Evolutionary conservation across 2,329 filamentous ascomycete genomes (phyloP).

Genomic region (Paraphaeosphaeria minitans): DNA sequence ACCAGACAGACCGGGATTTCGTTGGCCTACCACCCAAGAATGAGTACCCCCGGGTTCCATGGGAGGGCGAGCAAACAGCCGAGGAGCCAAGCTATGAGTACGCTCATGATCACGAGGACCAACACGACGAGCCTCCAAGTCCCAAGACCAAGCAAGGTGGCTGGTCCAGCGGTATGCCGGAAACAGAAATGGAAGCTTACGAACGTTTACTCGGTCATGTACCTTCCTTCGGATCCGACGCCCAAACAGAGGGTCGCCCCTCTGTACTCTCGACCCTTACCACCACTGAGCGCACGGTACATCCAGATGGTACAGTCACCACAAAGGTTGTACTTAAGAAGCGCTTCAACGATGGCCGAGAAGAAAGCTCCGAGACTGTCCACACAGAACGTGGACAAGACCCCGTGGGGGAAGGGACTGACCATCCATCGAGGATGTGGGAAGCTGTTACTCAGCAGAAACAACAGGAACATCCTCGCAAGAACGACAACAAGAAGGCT

Average conservation of each 20-base stretch:
- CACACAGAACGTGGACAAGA: constrained; percentile 49
- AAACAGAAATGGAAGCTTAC: constrained; percentile 60
- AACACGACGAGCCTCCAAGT: constrained; percentile 43
- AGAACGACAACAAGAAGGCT: constrained; percentile 20
- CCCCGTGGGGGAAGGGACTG: background rate
- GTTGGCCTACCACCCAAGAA: background rate
- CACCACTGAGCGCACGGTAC: constrained; percentile 60
- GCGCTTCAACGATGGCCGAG: constrained; percentile 64
- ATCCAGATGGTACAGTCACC: constrained; percentile 62
- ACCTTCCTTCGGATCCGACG: constrained; percentile 15
- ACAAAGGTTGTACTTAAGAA: constrained; percentile 63
- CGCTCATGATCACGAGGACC: constrained; percentile 36
- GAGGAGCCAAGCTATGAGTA: constrained; percentile 44
- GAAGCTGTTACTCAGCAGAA: constrained; percentile 11
- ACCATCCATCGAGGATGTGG: constrained; percentile 2
- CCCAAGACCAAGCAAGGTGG: constrained; percentile 24
- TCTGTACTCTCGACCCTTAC: constrained; percentile 61
- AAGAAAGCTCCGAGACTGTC: constrained; percentile 62
- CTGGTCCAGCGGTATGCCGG: constrained; percentile 16
- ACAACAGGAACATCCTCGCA: constrained; percentile 6
- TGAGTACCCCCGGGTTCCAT: constrained; percentile 19
- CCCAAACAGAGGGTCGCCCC: constrained; percentile 26
- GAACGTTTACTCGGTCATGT: constrained; percentile 53
- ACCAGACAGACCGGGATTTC: constrained; percentile 13
- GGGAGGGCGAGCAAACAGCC: constrained; percentile 21